phyloP scores from a whole-genome alignment of 1,284 basidiomycete species.

The Apiotrichum mycotoxinovorans region DNA sequence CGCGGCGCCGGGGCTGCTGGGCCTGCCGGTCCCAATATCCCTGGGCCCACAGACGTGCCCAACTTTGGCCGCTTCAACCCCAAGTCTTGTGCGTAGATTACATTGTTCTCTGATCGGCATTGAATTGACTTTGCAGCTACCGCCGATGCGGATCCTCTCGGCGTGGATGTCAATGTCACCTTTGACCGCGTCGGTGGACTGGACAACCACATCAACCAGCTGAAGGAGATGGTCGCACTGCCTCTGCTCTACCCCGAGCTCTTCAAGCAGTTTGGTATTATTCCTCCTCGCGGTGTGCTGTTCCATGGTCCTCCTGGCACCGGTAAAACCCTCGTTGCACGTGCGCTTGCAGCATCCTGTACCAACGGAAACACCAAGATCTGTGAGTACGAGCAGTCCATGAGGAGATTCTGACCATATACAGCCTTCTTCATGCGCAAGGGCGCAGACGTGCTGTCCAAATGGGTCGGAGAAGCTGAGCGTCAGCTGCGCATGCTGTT shows the following conservation, averaged over 20 bases:
- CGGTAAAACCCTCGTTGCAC: constrained; percentile 80
- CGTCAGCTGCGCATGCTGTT: constrained; percentile 92
- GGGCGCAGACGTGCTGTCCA: constrained; percentile 94
- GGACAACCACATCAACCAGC: constrained; percentile 90
- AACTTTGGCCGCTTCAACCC: constrained; percentile 49
- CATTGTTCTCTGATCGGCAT: constrained; percentile 41
- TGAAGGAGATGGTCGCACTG: constrained; percentile 98
- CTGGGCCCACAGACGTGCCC: constrained; percentile 55
- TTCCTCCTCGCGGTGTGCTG: constrained; percentile 91
- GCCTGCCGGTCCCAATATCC: constrained; percentile 73
- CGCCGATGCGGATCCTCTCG: constrained; percentile 95
- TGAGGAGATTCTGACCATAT: no score
- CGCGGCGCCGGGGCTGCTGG: constrained; percentile 5
- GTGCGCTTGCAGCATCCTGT: constrained; percentile 91
- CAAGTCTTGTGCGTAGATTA: constrained; percentile 30
- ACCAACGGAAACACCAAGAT: constrained; percentile 85
- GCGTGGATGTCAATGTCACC: constrained; percentile 87
- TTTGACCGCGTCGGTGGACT: constrained; percentile 98
- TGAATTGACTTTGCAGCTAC: constrained; percentile 55
- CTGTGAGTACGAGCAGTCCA: constrained; percentile 43
- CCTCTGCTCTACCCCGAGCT: constrained; percentile 96
- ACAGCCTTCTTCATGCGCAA: constrained; percentile 99
- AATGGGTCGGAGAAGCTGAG: constrained; percentile 99
- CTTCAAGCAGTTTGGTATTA: constrained; percentile 91
- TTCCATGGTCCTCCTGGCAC: constrained; percentile 97